Evolutionary conservation across 2,329 filamentous ascomycete genomes (phyloP), one percentile per base, ranked within the genome.

Genomic region (Samsoniella hepiali): DNA sequence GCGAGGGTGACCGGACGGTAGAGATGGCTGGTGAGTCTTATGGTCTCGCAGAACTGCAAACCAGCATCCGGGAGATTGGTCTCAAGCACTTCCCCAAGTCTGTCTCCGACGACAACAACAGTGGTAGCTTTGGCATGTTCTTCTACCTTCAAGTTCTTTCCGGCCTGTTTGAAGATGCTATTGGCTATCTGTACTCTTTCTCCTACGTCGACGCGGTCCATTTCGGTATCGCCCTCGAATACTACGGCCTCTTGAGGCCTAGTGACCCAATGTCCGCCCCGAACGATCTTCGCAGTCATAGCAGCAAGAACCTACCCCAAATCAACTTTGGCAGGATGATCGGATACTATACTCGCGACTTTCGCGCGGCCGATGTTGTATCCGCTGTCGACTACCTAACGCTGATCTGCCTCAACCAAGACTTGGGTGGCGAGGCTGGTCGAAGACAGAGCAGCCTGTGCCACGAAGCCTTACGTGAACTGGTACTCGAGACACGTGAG

Each of bases 401-500:
- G 6, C 79, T 99, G 63, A 93, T 99, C 71, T 97, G 92, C 75
- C 85, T 99, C 63, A 98, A 98, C 73, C 86, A 88, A 57, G 94
- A 97, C 74, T 81, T 96, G 50, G 85, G 83, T 32, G 90, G 89
- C 27, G 85, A 91, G 63, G 81, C 88, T 6, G 93, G 92, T 63
- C 87, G 85, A 65, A 88, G 89, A 50, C 94, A 97, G 73, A 85
- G 88, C 60, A 86, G 85, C 55, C 85, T 97, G 44, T 98, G 94
- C 76, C 92, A 97, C 75, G 92, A 97, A 75, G 94, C 93, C 7
- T 81, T 99, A 63, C 91, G 93, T 42, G 95, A 98, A 76, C 87
- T 98, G 63, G 93, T 97, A 32, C 83, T 99, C n/a, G 95, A 99
- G 78, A 97, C 93, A 27, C 88, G 94, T 68, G 95, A 99, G 73